Conservation (phyloP, 2,329 filamentous ascomycete genomes). For the Chalara sp. region DNA sequence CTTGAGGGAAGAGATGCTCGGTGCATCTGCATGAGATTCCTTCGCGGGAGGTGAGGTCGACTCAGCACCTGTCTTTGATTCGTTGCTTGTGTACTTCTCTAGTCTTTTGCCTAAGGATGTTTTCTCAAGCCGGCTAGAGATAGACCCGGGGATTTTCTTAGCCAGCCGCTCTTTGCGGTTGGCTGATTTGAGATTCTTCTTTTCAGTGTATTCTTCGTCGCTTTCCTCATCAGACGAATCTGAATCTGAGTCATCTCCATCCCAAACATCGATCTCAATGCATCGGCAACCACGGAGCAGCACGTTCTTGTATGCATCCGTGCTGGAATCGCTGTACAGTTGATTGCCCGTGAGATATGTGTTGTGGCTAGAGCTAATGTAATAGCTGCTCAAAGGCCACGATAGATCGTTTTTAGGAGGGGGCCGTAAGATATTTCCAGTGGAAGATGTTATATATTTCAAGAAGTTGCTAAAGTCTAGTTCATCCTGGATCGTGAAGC, state of each 20-base stretch:
- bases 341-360: conserved; percentile 89
- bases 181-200: conserved; percentile 9
- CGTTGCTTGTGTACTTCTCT: too few species aligned
- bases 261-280: conserved; percentile 94
- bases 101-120: too few species aligned
- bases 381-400: conserved; percentile 58
- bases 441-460: too few species aligned
- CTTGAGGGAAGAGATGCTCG: conserved; percentile 18
- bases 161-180: too few species aligned
- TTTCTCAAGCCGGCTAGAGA: too few species aligned
- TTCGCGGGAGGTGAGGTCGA: too few species aligned
- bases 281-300: conserved; percentile 75
- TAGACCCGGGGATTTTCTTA: too few species aligned
- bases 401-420: conserved; percentile 19
- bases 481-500: too few species aligned
- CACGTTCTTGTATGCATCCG: conserved; percentile 71
- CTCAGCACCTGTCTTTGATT: too few species aligned
- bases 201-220: too few species aligned
- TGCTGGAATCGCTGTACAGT: conserved; percentile 64
- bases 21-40: conserved; percentile 6
- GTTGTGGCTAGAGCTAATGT: conserved; percentile 91
- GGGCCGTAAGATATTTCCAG: too few species aligned
- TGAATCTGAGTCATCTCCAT: conserved; percentile 44
- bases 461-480: too few species aligned
- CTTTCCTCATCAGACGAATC: not conserved